phyloP scores from a whole-genome alignment of 768 basidiomycete genomes.

The Serendipita vermifera region DNA sequence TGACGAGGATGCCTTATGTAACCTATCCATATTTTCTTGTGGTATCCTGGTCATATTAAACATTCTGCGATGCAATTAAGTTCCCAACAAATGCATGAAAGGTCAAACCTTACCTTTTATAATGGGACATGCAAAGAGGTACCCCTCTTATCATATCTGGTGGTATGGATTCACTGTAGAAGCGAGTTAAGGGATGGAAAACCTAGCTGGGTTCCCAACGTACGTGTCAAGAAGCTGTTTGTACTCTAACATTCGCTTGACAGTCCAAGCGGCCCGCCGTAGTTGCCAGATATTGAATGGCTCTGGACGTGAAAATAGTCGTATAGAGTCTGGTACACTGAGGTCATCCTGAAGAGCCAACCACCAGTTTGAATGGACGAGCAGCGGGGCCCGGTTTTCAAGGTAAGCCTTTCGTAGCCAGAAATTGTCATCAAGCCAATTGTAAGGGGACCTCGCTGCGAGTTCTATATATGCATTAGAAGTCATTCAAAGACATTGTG shows the following conservation, averaged over 20 bases:
- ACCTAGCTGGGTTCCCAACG: conserved; percentile 19
- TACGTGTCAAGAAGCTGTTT: conserved; percentile 53
- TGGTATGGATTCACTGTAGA: conserved; percentile 20
- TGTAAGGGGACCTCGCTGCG: conserved; percentile 69
- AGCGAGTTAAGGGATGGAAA: background rate
- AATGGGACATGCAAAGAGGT: conserved; percentile 30
- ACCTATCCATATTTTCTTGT: conserved; percentile 45
- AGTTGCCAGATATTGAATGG: conserved; percentile 70
- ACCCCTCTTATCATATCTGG: background rate
- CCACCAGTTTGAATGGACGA: conserved; percentile 96
- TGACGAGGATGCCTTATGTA: conserved; percentile 37
- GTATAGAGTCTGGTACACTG: conserved; percentile 34
- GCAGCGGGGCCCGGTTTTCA: conserved; percentile 71
- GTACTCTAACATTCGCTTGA: conserved; percentile 58
- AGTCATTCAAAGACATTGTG: background rate
- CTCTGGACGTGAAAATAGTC: conserved; percentile 17
- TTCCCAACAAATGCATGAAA: conserved; percentile 2
- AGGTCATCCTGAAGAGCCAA: conserved; percentile 68
- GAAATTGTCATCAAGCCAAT: conserved; percentile 91
- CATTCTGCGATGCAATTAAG: conserved; percentile 20
- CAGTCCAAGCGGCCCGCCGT: conserved; percentile 69
- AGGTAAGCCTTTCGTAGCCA: conserved; percentile 84
- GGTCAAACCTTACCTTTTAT: conserved; percentile 21
- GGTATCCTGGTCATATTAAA: conserved; percentile 77
- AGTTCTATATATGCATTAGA: conserved; percentile 39